Conservation (phyloP, 495 filamentous ascomycete species). For the Lindgomyces ingoldianus region DNA sequence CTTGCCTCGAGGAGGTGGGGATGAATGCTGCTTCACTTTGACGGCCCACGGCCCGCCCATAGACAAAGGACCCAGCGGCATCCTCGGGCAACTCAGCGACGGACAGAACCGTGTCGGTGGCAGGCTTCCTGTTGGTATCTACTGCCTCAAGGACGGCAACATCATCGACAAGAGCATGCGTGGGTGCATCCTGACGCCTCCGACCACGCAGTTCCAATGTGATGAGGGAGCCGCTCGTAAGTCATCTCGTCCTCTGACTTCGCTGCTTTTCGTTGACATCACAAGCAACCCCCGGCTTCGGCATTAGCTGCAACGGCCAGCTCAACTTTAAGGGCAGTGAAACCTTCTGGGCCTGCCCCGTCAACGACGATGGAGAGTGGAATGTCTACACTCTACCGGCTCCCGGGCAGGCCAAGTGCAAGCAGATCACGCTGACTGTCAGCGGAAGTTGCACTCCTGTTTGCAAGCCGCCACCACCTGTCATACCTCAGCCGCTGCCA, state of each 20-base stretch:
- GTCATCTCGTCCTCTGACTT: neutral
- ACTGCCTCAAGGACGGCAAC: constrained; percentile 15
- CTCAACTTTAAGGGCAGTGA: constrained; percentile 20
- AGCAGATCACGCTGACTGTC: constrained; percentile 23
- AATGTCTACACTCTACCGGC: constrained; percentile 34
- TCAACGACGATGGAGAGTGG: constrained; percentile 34
- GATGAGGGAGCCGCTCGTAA: constrained; percentile 52
- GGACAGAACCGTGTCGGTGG: constrained; percentile 59
- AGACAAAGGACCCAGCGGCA: constrained; percentile 44
- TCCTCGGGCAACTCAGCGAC: constrained; percentile 56
- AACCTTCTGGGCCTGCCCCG: constrained; percentile 38
- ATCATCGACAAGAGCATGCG: constrained; percentile 56
- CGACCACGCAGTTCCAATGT: constrained; percentile 66
- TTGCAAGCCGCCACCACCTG: constrained; percentile 36
- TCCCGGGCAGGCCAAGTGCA: constrained; percentile 27
- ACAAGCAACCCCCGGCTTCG: constrained; percentile 40
- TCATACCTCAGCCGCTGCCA: neutral
- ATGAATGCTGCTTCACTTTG: neutral
- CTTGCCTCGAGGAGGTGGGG: neutral
- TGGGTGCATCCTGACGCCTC: constrained; percentile 60
- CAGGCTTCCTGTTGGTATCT: constrained; percentile 41
- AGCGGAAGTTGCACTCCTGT: constrained; percentile 36
- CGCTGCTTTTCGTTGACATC: neutral
- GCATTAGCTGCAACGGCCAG: constrained; percentile 34
- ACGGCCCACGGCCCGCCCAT: constrained; percentile 1